Conservation (phyloP, 805 yeast genomes). For the Kluyveromyces lactis region DNA sequence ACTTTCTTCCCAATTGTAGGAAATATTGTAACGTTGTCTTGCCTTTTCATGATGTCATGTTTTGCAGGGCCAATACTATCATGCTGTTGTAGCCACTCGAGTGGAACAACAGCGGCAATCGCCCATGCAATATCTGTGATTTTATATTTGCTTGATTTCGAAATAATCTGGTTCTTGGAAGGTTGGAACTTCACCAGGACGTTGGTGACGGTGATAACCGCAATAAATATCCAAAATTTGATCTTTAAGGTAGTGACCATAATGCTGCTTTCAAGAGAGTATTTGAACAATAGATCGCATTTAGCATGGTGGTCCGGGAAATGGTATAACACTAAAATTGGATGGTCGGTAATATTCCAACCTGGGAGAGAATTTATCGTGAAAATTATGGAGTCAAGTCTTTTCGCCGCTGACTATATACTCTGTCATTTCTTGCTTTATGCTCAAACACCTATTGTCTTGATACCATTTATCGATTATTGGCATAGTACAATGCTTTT, state of each 20-base stretch:
- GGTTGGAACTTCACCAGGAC: conserved; percentile 56
- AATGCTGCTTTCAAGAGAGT: conserved; percentile 52
- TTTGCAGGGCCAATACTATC: conserved; percentile 41
- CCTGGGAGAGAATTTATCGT: conserved; percentile 58
- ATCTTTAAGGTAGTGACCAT: conserved; percentile 46
- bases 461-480: conserved; percentile 55
- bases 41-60: conserved; percentile 37
- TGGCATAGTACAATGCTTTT: conserved; percentile 60
- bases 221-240: conserved; percentile 47
- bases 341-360: conserved; percentile 52
- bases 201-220: conserved; percentile 50
- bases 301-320: conserved; percentile 76
- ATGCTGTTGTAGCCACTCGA: conserved; percentile 36
- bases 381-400: conserved; percentile 57
- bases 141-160: conserved; percentile 47
- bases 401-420: conserved; percentile 55
- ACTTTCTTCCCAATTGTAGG: conserved; percentile 41
- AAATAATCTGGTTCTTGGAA: conserved; percentile 58
- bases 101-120: conserved; percentile 45
- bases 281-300: conserved; percentile 49
- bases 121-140: conserved; percentile 49
- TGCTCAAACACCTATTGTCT: conserved; percentile 50
- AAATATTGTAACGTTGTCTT: conserved; percentile 24
- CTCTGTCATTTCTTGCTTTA: conserved; percentile 52
- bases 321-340: conserved; percentile 57